Conservation (phyloP, 805 yeast species). For the Saturnispora serradocipensis region DNA sequence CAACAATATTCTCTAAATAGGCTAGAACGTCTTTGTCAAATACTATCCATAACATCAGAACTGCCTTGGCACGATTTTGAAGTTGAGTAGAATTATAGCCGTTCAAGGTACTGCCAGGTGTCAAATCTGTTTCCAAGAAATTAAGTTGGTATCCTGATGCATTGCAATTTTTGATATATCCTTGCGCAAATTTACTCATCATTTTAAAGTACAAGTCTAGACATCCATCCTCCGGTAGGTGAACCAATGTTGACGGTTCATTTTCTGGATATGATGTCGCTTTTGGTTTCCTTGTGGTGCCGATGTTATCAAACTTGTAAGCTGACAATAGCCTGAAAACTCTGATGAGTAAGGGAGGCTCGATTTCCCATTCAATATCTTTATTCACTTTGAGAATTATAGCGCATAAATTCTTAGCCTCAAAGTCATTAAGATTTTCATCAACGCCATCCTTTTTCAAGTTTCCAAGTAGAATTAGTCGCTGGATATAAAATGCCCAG, state of each 20-base stretch:
- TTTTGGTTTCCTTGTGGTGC: conserved; percentile 7
- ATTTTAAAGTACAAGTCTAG: conserved; percentile 26
- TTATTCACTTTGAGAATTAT: conserved; percentile 16
- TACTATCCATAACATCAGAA: conserved; percentile 22
- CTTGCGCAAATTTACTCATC: conserved; percentile 17
- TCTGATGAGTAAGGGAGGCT: conserved; percentile 23
- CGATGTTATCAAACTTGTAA: conserved; percentile 23
- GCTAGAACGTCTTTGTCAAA: conserved; percentile 23
- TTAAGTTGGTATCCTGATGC: conserved; percentile 1
- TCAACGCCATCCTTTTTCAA: background rate
- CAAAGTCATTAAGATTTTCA: background rate
- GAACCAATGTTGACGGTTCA: conserved; percentile 10
- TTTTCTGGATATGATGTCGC: conserved; percentile 11
- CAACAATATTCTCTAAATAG: conserved; percentile 18
- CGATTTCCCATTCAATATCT: conserved; percentile 24
- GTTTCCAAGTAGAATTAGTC: conserved; percentile 6
- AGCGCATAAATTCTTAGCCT: conserved; percentile 14
- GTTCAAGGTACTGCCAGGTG: conserved; percentile 26
- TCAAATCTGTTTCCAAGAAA: conserved; percentile 14
- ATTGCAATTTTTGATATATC: background rate
- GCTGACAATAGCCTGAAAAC: conserved; percentile 22
- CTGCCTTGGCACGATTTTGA: conserved; percentile 24
- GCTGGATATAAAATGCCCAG: conserved; percentile 26
- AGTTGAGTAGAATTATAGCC: conserved; percentile 20
- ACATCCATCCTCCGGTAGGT: conserved; percentile 21